phyloP scores from a whole-genome alignment of 129 eudicot species.

The Centella asiatica region DNA sequence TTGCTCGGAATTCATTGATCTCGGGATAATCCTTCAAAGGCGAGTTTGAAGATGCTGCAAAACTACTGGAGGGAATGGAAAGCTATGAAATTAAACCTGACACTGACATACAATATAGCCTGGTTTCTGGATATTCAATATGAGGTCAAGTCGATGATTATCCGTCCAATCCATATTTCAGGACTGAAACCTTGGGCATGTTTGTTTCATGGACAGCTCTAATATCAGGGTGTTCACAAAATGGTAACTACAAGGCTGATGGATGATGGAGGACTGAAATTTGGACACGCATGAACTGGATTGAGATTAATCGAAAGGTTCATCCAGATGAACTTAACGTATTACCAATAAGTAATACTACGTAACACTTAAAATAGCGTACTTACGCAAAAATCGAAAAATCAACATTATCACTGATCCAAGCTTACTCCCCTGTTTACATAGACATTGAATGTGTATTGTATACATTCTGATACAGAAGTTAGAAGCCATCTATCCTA shows the following conservation, averaged over 20 bases:
- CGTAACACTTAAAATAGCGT: too few species aligned
- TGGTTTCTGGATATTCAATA: constrained; percentile 37
- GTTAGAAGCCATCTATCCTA: too few species aligned
- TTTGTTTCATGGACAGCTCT: constrained; percentile 38
- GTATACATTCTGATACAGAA: too few species aligned
- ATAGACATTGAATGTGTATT: too few species aligned
- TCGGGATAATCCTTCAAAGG: constrained; percentile 43
- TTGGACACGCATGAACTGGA: constrained; percentile 38
- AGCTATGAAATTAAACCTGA: constrained; percentile 35
- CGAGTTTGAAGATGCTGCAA: constrained; percentile 19
- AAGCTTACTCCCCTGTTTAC: too few species aligned
- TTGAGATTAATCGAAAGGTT: constrained; percentile 25
- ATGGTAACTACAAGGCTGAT: constrained; percentile 25
- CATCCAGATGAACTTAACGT: too few species aligned
- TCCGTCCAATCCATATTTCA: constrained; percentile 21
- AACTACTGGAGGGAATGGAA: constrained; percentile 29
- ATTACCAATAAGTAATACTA: too few species aligned
- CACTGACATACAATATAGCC: constrained; percentile 36
- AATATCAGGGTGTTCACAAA: constrained; percentile 35
- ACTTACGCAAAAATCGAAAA: too few species aligned
- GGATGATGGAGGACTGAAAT: constrained; percentile 18
- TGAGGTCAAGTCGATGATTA: constrained; percentile 26
- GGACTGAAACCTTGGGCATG: constrained; percentile 34
- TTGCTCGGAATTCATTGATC: constrained; percentile 42
- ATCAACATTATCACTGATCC: too few species aligned